Base-by-base conservation (phyloP, 2,329 filamentous ascomycete species). In the Karstenula rhodostoma region DNA sequence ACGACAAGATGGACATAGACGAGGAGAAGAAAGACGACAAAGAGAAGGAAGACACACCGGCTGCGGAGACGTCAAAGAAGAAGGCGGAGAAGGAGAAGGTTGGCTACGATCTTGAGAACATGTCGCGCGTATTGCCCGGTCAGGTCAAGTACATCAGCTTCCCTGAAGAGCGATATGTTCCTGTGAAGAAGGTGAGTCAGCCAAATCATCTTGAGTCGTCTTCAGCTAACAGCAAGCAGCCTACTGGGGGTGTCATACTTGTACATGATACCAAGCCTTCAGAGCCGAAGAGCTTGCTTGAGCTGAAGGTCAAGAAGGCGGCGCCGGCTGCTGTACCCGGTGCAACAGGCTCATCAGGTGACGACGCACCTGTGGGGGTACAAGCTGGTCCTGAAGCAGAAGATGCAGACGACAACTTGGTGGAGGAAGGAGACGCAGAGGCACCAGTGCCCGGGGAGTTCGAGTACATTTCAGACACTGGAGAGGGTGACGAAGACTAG, bases 91-190 rank as follows among this genome's bases (percentile, higher is more conserved):
- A 95, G 83, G 95, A 99, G 82, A 98, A 97, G 86, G 87, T 96
- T 60, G 95, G 95, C 68, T 97, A 95, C 77, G 93, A 97, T 66
- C 86, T 99, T 63, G 92, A 95, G 75, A 99, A 99, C 83, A 96
- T 99, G 93, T 96, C 91, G 57, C 88, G 95, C 70, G 93, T 99
- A 37, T 87, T 99, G 50, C 95, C 94, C 1, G 87, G 88, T 49
- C 95, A 99, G 82, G 87, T 98, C 73, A 97, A 96, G 83, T 97
- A 94, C 78, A 92, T 99, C 74, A 96, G 89, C 78, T 97, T 99
- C 84, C 88, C 92, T 51, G 87, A 92, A 65, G 91, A 92, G 48
- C 89, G 96, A 69, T 99, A 97, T 80, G 92, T 91, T 84, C 94
- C 95, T 37, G 94, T 98, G 65, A 92, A 92, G 82, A 89, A 96